Conservation (phyloP, 495 filamentous ascomycete species). For the Penicillium antarcticum region DNA sequence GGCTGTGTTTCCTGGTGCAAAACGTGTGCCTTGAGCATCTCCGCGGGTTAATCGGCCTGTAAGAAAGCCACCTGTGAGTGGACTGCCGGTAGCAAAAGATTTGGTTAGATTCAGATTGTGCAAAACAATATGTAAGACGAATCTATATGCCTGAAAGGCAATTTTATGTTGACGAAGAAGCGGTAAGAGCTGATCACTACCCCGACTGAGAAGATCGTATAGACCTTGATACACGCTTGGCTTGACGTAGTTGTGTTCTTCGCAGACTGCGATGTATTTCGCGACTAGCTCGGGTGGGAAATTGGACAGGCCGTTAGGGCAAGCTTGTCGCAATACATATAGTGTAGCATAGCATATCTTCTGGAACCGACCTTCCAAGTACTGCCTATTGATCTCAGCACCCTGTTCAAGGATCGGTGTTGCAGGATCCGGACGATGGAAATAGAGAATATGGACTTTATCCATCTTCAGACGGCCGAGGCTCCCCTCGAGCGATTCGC, state of each 20-base stretch:
- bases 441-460: constrained; percentile 28
- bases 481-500: constrained; percentile 16
- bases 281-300: constrained; percentile 26
- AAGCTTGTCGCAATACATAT: too few species aligned
- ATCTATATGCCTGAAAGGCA: constrained; percentile 45
- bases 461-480: constrained; percentile 20
- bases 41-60: constrained; percentile 37
- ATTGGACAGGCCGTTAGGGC: constrained; percentile 46
- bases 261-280: constrained; percentile 33
- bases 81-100: constrained; percentile 11
- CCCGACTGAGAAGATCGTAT: constrained; percentile 39
- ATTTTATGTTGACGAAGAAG: constrained; percentile 50
- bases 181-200: constrained; percentile 47
- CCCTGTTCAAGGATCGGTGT: constrained; percentile 37
- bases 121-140: not conserved
- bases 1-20: constrained; percentile 2
- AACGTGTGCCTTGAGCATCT: constrained; percentile 25
- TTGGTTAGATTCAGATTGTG: not conserved
- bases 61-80: constrained; percentile 50
- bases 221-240: constrained; percentile 41
- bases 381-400: constrained; percentile 29
- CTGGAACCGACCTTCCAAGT: constrained; percentile 21
- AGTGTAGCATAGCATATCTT: constrained; percentile 26
- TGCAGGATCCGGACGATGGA: constrained; percentile 32
- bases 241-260: constrained; percentile 33